phyloP scores from a whole-genome alignment of 306 rosid species.

The Vigna radiata region DNA sequence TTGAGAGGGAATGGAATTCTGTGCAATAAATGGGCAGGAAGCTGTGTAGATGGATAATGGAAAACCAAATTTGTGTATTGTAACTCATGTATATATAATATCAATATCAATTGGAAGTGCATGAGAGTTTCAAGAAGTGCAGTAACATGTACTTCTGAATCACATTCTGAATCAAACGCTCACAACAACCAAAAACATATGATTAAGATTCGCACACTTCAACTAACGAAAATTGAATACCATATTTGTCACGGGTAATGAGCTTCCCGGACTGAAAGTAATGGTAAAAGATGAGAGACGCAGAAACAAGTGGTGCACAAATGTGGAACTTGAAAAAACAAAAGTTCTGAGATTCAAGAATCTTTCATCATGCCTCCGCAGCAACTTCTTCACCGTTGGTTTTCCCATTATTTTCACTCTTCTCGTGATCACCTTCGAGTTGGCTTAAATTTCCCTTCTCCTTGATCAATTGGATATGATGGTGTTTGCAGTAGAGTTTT shows the following conservation, averaged over 20 bases:
- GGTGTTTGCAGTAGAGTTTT: slow-evolving; percentile 95
- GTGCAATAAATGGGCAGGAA: not conserved
- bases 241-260: slow-evolving; percentile 31
- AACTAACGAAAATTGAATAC: slow-evolving; percentile 44
- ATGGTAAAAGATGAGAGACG: slow-evolving; percentile 43
- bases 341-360: slow-evolving; percentile 14
- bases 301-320: slow-evolving; percentile 45
- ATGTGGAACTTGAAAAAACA: slow-evolving; percentile 32
- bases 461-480: slow-evolving; percentile 91
- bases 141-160: slow-evolving; percentile 19
- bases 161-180: slow-evolving; percentile 41
- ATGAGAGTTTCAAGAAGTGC: slow-evolving; percentile 33
- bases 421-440: slow-evolving; percentile 87
- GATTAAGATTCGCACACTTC: slow-evolving; percentile 47
- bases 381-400: slow-evolving; percentile 60
- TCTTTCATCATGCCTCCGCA: slow-evolving; percentile 56
- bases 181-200: slow-evolving; percentile 35
- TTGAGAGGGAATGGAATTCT: slow-evolving; percentile 1
- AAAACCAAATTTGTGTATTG: not conserved
- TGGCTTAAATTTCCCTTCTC: slow-evolving; percentile 97
- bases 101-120: slow-evolving; percentile 29
- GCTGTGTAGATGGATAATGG: not conserved
- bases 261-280: slow-evolving; percentile 37
- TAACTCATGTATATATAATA: not conserved
- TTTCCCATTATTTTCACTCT: slow-evolving; percentile 47